phyloP scores from a whole-genome alignment of 345 rosid species.

The Combretum micranthum region DNA sequence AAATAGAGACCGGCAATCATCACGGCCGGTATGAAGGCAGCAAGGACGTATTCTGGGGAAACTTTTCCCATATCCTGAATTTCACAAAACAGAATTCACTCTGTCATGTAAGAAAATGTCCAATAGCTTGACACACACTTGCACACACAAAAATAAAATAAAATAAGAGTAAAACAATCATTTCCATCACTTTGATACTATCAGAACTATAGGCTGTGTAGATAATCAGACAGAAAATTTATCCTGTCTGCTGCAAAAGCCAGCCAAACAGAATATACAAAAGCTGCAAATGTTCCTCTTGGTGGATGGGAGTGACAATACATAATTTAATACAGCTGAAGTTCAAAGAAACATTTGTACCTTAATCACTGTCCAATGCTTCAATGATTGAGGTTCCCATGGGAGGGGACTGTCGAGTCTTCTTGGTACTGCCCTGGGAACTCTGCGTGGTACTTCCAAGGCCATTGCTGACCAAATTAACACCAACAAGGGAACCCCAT shows the following conservation, averaged over 20 bases:
- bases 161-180: too few relatives aligned
- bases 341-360: constrained; percentile 9
- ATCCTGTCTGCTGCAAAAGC: too few relatives aligned
- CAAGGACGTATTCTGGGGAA: constrained; percentile 9
- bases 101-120: not conserved
- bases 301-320: not conserved
- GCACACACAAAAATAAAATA: too few relatives aligned
- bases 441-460: constrained; percentile 10
- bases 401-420: constrained; percentile 26
- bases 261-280: not conserved
- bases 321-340: not conserved
- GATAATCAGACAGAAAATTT: too few relatives aligned
- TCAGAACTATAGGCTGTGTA: not conserved
- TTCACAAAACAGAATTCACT: not conserved
- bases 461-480: constrained; percentile 27
- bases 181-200: not conserved
- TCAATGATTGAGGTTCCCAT: constrained; percentile 23
- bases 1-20: constrained; percentile 23
- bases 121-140: not conserved
- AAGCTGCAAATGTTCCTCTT: not conserved
- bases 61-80: constrained; percentile 21
- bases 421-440: constrained; percentile 30
- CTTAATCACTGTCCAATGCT: constrained; percentile 35
- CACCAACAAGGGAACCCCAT: constrained; percentile 31
- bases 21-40: constrained; percentile 16